Base-by-base conservation (phyloP, 2,329 filamentous ascomycete species). In the Tolypocladium nubicola region DNA sequence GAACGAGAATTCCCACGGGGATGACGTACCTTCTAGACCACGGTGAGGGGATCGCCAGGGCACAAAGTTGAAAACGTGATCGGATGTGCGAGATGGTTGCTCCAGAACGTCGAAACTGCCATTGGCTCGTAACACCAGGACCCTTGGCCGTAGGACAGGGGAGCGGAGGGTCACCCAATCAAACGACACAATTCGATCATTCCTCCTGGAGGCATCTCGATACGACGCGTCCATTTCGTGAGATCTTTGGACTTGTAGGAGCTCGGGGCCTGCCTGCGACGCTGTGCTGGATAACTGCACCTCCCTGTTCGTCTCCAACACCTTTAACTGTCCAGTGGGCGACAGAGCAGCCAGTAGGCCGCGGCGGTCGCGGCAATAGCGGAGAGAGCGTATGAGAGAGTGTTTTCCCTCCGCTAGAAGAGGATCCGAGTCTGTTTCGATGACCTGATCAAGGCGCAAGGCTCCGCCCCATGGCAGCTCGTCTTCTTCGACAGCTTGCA, bases 171-270 rank as follows among this genome's bases (percentile, higher is more conserved):
- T 85, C 11, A 86, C 73, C 84, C 84, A 87, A 66, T 87, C 84
- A 66, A 87, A 87, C 0, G 84, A 86, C 9, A 87, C 82, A 38
- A 87, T 85, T 23, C 81, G 78, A 57, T 86, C 81, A 62, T 79
- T 76, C 67, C 80, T 79, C 61, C 77, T 74, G 38, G 74, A 72
- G 38, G 74, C 70, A 54, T 81, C 79, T 33, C 75, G 72, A 62
- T 80, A 85, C 21, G 78, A 76, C 53, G 83, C 79, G 62, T 87
- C 82, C 71, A 87, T 78, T 64, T 86, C 83, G 61, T 82, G 77
- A 1, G 84, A 85, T 58, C 75, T 80, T 50, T 78, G 75, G 14
- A 85, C 80, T 59, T 85, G 76, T 1, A 87, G 71, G 16, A 86
- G 72, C 64, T 86, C 81, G 0, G 82, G 83, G 56, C 79, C 79